These are phyloP conservation scores for Elongisporangium anandrum DNA, from an alignment of 352 stramenopile species.

Conservation along the genomic window DNA sequence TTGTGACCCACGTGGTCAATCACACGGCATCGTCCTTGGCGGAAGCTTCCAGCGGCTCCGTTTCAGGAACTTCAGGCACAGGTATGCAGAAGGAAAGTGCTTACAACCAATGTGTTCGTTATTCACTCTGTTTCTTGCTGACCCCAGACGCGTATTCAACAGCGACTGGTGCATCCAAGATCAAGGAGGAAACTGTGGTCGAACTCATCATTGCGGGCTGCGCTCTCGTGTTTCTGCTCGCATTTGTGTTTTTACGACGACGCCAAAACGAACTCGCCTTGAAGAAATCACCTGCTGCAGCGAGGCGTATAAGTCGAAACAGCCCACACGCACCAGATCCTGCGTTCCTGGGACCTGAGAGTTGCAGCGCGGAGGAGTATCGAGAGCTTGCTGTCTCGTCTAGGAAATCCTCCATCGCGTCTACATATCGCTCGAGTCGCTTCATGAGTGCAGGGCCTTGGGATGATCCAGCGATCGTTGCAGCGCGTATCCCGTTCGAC, in stretches of 20 bases:
- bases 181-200: constrained; percentile 1
- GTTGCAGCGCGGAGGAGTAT: not conserved
- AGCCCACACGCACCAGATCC: not conserved
- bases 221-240: constrained; percentile 6
- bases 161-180: not conserved
- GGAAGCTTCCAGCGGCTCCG: not conserved
- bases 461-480: constrained; percentile 32
- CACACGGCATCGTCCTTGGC: not conserved
- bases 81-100: not conserved
- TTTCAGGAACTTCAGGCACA: not conserved
- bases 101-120: not conserved
- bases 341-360: not conserved
- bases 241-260: constrained; percentile 6
- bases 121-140: not conserved
- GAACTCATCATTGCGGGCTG: constrained; percentile 7
- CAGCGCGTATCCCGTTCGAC: constrained; percentile 31
- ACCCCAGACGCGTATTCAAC: not conserved
- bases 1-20: not conserved
- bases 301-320: not conserved
- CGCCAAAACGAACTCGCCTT: constrained; percentile 1
- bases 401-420: not conserved
- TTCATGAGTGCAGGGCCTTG: constrained; percentile 16
- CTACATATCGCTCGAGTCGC: constrained; percentile 3
- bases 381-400: not conserved
- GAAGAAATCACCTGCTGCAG: not conserved